These are phyloP conservation scores for Zoysia pacifica DNA, from an alignment of 176 grass and related monocot genomes.

Conservation along the genomic window DNA sequence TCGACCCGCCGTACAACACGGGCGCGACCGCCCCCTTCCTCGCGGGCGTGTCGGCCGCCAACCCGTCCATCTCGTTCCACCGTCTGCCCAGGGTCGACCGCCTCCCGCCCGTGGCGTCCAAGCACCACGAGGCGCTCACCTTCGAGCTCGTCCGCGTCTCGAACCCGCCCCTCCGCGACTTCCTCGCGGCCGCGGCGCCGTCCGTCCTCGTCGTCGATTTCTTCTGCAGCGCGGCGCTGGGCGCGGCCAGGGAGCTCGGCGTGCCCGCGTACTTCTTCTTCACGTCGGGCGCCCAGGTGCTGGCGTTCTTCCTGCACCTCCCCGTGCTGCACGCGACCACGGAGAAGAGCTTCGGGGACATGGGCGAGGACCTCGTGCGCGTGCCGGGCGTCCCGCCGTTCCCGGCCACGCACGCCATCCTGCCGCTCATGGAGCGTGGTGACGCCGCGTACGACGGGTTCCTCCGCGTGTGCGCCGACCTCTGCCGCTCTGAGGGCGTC, in stretches of 20 bases:
- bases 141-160: slow-evolving; percentile 45
- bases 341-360: slow-evolving; percentile 10
- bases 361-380: slow-evolving; percentile 27
- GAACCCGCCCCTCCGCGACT: slow-evolving; percentile 40
- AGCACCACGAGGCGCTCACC: slow-evolving; percentile 46
- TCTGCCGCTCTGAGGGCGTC: slow-evolving; percentile 39
- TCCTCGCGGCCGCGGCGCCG: slow-evolving; percentile 38
- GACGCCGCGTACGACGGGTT: slow-evolving; percentile 44
- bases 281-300: slow-evolving; percentile 48
- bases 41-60: slow-evolving; percentile 41
- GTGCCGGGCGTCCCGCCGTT: slow-evolving; percentile 43
- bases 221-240: slow-evolving; percentile 53
- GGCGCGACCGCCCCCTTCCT: slow-evolving; percentile 50
- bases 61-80: slow-evolving; percentile 58
- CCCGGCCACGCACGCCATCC: slow-evolving; percentile 48
- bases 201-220: slow-evolving; percentile 56
- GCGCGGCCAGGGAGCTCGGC: slow-evolving; percentile 47
- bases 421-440: slow-evolving; percentile 51
- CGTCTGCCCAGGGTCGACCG: slow-evolving; percentile 36
- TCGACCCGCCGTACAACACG: slow-evolving; percentile 61
- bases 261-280: slow-evolving; percentile 59
- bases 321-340: slow-evolving; percentile 10
- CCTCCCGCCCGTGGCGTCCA: slow-evolving; percentile 7
- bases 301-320: slow-evolving; percentile 35
- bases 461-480: neutral